Base-by-base conservation (phyloP, 306 rosid genomes). In the Potentilla sterilis region DNA sequence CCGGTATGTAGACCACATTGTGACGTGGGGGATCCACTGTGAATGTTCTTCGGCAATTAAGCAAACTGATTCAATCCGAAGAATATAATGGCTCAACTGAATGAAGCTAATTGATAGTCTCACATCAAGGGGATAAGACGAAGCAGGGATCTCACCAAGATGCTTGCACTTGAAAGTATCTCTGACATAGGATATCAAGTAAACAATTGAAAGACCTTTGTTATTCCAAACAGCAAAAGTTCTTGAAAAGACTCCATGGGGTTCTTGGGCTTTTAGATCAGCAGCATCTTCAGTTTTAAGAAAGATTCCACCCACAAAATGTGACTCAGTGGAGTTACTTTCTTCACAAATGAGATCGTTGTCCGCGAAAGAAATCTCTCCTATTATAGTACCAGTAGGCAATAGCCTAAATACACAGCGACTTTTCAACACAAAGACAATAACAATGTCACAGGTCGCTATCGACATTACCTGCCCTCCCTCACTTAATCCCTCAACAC, bases 11-110 rank as follows among this genome's bases (percentile, higher is more conserved):
- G 94, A 85, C 89, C 92, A 92, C 54, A 90, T 59, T 28, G 88
- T 89, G 69, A 88, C 70, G 72, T 80, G 80, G 7, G 99, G 97
- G 67, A 75, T 90, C 97, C 95, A 92, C 67, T 79, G 84, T 64
- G 78, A 78, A 77, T 96, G 93, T 67, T 92, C 92, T 83, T 90
- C 95, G 54, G 77, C 74, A 68, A 69, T 81, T 80, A 87, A 70
- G 83, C 95, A 86, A 74, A 82, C 78, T 70, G 98, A 91, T 71
- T 90, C 87, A 76, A 87, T 69, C 51, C 95, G 82, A 40, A 91
- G 75, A 81, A 94, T 79, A 80, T 80, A 80, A 59, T 55, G 59
- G 43, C 74, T 77, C 78, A 90, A 70, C 77, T 86, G 92, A 70
- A 73, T 81, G 57, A 88, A 95, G 75, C 55, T 80, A 75, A 81